A percentile compares a stretch with the other conserved stretches of the same genome.
phyloP scores from a whole-genome alignment of 2,329 filamentous ascomycete species.

The Colletotrichum sp. region DNA sequence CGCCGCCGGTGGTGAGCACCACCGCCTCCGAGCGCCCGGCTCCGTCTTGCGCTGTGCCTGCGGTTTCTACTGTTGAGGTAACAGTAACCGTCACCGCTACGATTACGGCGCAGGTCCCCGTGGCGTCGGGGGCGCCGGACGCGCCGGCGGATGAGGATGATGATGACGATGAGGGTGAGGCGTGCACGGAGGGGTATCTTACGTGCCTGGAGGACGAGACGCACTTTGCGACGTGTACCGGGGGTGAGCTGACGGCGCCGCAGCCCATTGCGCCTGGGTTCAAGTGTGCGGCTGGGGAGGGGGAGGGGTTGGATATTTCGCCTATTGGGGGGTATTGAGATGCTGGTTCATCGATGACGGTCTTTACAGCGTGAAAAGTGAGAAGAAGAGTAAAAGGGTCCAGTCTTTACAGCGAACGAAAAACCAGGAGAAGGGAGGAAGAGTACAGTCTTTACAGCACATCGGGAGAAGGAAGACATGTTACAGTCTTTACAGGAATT shows the following conservation, averaged over 20 bases:
- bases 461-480: not conserved
- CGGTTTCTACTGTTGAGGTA: conserved; percentile 2
- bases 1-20: not conserved
- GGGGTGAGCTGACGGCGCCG: conserved; percentile 3
- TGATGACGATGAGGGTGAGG: not conserved
- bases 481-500: not conserved
- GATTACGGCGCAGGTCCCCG: not conserved
- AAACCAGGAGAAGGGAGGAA: not conserved
- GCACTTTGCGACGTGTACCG: conserved; percentile 16
- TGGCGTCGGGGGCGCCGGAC: not conserved
- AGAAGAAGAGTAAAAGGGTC: not conserved
- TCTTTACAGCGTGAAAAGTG: not conserved
- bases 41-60: not conserved
- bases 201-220: conserved; percentile 1
- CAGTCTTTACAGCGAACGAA: not conserved
- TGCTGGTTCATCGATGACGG: not conserved
- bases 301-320: conserved; percentile 4
- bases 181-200: conserved; percentile 4
- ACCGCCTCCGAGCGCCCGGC: not conserved
- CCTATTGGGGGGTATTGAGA: not conserved
- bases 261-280: conserved; percentile 15
- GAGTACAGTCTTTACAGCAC: not conserved
- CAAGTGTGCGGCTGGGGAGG: conserved; percentile 4
- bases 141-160: not conserved
- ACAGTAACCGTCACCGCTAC: conserved; percentile 21